phyloP scores from a whole-genome alignment of 2,329 filamentous ascomycete genomes.

The Fusarium xylarioides region DNA sequence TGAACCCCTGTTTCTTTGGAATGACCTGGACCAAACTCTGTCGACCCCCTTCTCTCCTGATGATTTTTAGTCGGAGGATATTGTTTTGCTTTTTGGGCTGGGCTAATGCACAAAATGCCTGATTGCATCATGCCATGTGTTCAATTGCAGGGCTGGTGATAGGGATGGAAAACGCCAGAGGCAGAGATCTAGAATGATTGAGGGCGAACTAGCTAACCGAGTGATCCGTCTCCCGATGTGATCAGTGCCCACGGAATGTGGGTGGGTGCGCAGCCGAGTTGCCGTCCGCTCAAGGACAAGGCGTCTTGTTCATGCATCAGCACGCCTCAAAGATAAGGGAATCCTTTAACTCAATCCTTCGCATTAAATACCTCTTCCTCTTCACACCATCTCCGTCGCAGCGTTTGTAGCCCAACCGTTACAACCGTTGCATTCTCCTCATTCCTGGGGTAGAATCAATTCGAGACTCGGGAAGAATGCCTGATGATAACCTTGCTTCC shows the following conservation, averaged over 20 bases:
- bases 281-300: not conserved
- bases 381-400: not conserved
- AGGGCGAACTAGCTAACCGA: not conserved
- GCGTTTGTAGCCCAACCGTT: not conserved
- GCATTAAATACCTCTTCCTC: not conserved
- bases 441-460: not conserved
- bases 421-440: not conserved
- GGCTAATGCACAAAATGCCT: not conserved
- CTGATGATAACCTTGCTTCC: not conserved
- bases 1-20: not conserved
- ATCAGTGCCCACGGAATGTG: not conserved
- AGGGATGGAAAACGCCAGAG: not conserved
- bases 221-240: not conserved
- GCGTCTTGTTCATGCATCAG: not conserved
- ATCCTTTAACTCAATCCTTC: not conserved
- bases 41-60: not conserved
- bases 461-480: not conserved
- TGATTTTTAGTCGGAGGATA: not conserved
- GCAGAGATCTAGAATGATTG: not conserved
- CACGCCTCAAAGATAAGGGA: not conserved
- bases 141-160: not conserved
- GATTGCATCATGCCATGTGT: not conserved
- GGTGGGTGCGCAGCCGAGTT: not conserved
- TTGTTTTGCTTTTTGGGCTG: not conserved
- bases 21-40: not conserved